These are phyloP conservation scores for Xylaria sp. DNA, from an alignment of 2,329 filamentous ascomycete genomes.

Conservation along the genomic window DNA sequence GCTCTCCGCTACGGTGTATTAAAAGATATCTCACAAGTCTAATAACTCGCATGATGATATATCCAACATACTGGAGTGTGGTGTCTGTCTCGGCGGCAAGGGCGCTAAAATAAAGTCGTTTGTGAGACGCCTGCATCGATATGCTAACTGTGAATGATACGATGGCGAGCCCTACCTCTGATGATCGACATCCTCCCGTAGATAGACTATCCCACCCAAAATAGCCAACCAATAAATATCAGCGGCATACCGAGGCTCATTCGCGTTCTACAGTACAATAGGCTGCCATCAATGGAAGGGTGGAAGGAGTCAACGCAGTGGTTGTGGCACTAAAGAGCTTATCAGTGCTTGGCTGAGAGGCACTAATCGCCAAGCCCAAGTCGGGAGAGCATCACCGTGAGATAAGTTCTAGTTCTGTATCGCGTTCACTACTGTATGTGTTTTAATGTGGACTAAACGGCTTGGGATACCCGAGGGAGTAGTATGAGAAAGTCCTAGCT, in stretches of 20 bases:
- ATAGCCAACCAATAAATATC: slow-evolving; percentile 18
- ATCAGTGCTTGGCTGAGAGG: neutral
- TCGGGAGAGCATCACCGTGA: neutral
- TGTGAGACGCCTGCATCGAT: slow-evolving; percentile 14
- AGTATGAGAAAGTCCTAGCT: neutral
- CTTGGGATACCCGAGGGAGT: slow-evolving; percentile 9
- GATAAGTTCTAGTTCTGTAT: slow-evolving; percentile 10
- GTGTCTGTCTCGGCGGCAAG: slow-evolving; percentile 35
- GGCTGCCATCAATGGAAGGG: slow-evolving; percentile 11
- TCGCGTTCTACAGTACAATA: slow-evolving; percentile 1
- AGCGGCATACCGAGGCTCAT: slow-evolving; percentile 6
- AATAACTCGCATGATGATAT: slow-evolving; percentile 37
- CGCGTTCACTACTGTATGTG: slow-evolving; percentile 18
- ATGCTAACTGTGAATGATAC: slow-evolving; percentile 1
- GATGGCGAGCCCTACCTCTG: neutral
- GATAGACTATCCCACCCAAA: slow-evolving; percentile 18
- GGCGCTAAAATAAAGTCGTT: slow-evolving; percentile 36
- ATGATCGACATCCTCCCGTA: slow-evolving; percentile 10
- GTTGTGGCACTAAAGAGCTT: neutral
- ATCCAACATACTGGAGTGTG: slow-evolving; percentile 35
- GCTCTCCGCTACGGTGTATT: neutral
- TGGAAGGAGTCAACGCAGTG: slow-evolving; percentile 10
- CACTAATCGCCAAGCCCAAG: neutral
- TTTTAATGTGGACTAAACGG: slow-evolving; percentile 13
- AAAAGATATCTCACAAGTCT: slow-evolving; percentile 13